These are phyloP conservation scores for Euphorbia corollata DNA, from an alignment of 441 rosid species.

Conservation along the genomic window DNA sequence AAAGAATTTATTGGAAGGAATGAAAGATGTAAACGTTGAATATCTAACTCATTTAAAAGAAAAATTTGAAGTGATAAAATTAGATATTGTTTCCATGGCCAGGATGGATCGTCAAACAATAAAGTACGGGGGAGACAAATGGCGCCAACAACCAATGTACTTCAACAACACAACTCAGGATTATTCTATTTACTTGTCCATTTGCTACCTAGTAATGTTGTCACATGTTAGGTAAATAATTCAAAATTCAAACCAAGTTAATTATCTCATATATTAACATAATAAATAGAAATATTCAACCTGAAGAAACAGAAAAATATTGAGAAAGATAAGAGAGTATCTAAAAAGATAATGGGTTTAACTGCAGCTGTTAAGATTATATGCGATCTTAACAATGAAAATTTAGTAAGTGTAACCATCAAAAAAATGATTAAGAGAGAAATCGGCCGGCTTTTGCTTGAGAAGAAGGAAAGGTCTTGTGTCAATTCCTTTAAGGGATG, in stretches of 20 bases:
- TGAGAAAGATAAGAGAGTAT: background rate
- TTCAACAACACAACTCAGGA: constrained; percentile 5
- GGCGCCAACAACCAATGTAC: constrained; percentile 22
- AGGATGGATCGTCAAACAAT: background rate
- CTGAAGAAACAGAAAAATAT: constrained; percentile 13
- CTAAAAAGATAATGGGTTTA: background rate
- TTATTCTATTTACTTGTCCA: background rate
- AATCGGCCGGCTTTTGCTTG: constrained; percentile 44
- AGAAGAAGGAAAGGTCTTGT: constrained; percentile 37
- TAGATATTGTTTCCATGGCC: too few relatives aligned
- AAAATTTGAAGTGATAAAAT: too few relatives aligned
- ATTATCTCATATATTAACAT: background rate
- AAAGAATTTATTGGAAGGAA: too few relatives aligned
- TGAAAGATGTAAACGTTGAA: too few relatives aligned
- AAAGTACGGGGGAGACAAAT: constrained; percentile 8
- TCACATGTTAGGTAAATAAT: constrained; percentile 21
- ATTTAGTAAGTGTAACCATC: constrained; percentile 33
- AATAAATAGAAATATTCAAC: constrained; percentile 4
- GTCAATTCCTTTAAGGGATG: constrained; percentile 41
- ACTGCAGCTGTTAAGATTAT: too few relatives aligned
- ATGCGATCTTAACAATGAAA: too few relatives aligned
- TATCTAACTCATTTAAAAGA: too few relatives aligned
- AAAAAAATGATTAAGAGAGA: background rate
- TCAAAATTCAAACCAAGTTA: constrained; percentile 15
- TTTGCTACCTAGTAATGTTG: constrained; percentile 1